Evolutionary conservation across 2,329 filamentous ascomycete species (phyloP), one percentile per base, ranked within the genome.

Genomic region (Septoria linicola): DNA sequence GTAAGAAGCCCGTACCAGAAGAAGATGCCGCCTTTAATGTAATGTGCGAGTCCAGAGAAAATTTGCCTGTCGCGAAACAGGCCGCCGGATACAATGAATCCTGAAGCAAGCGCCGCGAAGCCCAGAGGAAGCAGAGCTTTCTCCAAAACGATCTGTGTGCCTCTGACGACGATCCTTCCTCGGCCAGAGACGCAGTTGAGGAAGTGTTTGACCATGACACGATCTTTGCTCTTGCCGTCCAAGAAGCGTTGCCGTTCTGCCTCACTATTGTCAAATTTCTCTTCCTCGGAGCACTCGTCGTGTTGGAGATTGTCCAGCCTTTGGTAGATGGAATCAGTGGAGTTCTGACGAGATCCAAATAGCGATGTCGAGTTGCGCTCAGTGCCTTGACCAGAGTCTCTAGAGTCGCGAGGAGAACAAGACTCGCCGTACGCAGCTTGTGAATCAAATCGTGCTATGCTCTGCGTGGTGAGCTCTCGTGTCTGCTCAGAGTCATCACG

Each of bases 1-100:
- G 89, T 95, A 54, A 96, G 73, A 16, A 96, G 72, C 7, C 92
- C 92, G 57, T 95, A 88, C 84, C 89, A 93, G 73, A 96, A 89
- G 76, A 97, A 97, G 48, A 97, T 87, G 3, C 88, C 88, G 39
- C 92, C 92, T 69, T 97, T 97, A 69, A 96, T 84, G 74, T 89
- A 96, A 67, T 97, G 92, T 6, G 92, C 92, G 35, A 96, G 77
- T 1, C 92, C 89, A 60, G 84, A 91, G 75, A 92, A 95, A 51
- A 96, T 75, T 2, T 76, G 54, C 2, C 58, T 51, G n/a, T 58
- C 41, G 19, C 60, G 58, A 68, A 93, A 93, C 59, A 96, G 87
- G 21, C 91, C 88, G 20, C 83, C 88, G 64, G 87, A 91, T 0
- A 89, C 84, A 23, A 88, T 79, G 30, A 86, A 79, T 4, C 92